Base-by-base conservation (phyloP, 169 alveolate genomes). In the Nephromyces sp. region DNA sequence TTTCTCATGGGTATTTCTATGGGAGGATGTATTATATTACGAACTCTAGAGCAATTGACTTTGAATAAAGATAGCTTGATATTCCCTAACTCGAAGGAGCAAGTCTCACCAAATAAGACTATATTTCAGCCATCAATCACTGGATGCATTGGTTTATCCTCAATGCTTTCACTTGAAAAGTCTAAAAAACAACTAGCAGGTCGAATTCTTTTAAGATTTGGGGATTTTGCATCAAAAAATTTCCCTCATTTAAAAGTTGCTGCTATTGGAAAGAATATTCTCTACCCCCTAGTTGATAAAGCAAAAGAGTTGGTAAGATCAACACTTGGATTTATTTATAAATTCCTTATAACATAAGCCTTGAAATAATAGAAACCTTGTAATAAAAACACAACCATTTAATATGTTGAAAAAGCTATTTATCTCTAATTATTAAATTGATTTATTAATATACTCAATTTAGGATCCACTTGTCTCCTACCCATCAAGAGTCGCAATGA, bases 1-100 rank as follows among this genome's bases (percentile, higher is more conserved):
- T 76, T 33, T 33, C 73, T 76, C 62, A 32, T 76, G 32, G 82
- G 82, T 1, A 27, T 76, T 1, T 76, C 82, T 31, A 29, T 76
- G 77, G 82, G 82, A 0, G 82, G 82, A 6, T 72, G 52, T 29
- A 30, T 68, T n/a, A 66, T 61, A 29, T 31, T 72, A 3, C 78
- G 78, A 6, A 63, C 78, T 6, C 61, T 72, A 1, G 78, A 72
- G 6, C 63, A 63, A 67, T 63, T 72, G 78, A 68, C 73, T 2
- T 43, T 52, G 25, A 61, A 28, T 1, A n/a, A n/a, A n/a, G 24
- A 72, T 6, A 67, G 65, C 52, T 72, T 52, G 64, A 66, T 72
- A n/a, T 22, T 72, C 30, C 31, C 27, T 28, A 24, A 33, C 22
- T n/a, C 15, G 66, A 62, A n/a, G 29, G 68, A 53, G 52, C n/a